A percentile compares a stretch with the other conserved stretches of the same genome.
These are phyloP conservation scores for Talaromyces atroroseus DNA, from an alignment of 2,329 filamentous ascomycete species.

Conservation along the genomic window DNA sequence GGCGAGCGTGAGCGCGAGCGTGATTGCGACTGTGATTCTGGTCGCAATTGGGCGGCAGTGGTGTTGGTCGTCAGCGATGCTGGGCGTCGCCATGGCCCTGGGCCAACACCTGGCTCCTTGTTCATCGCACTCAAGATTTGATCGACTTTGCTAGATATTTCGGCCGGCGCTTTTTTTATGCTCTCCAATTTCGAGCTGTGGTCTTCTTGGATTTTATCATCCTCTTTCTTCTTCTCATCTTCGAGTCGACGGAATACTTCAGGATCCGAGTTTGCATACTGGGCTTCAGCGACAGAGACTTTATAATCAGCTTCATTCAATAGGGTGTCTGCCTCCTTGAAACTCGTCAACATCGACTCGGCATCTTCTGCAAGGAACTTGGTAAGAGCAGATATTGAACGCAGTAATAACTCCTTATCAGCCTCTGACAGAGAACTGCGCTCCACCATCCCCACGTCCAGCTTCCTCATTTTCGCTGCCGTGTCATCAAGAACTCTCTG, in stretches of 20 bases:
- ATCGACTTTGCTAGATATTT: constrained; percentile 33
- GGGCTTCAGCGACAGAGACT: constrained; percentile 50
- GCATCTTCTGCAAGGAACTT: constrained; percentile 39
- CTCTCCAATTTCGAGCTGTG: constrained; percentile 37
- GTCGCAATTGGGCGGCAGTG: not conserved
- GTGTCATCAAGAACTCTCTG: constrained; percentile 48
- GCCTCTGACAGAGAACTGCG: constrained; percentile 30
- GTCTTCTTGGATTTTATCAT: constrained; percentile 41
- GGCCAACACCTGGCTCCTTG: constrained; percentile 23
- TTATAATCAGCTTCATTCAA: constrained; percentile 50
- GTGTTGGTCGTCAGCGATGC: constrained; percentile 10
- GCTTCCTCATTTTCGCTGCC: constrained; percentile 36
- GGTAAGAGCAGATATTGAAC: constrained; percentile 33
- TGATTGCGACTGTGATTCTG: not conserved
- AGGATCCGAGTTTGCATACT: constrained; percentile 38
- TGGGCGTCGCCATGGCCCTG: constrained; percentile 15
- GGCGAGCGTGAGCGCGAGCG: not conserved
- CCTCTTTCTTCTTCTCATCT: constrained; percentile 46
- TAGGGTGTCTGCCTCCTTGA: constrained; percentile 45
- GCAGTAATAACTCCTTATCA: constrained; percentile 35
- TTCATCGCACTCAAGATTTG: constrained; percentile 34
- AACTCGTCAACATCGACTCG: constrained; percentile 42
- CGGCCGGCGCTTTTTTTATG: constrained; percentile 34
- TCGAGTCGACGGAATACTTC: constrained; percentile 40
- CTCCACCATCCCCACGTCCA: constrained; percentile 28